phyloP scores from a whole-genome alignment of 139 green algal species.

The Ulvella scutata region DNA sequence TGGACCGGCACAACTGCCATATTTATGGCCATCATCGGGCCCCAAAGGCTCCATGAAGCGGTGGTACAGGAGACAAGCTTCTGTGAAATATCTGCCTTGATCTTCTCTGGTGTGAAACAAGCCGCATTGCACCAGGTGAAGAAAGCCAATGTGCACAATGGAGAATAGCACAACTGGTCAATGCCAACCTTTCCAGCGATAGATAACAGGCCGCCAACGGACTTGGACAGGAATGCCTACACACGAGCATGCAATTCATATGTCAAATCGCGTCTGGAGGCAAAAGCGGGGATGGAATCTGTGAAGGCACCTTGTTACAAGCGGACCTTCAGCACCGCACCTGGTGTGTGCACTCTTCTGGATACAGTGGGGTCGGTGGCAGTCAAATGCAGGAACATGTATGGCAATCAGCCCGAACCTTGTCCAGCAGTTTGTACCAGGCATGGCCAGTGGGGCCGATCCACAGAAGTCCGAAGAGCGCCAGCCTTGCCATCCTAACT shows the following conservation, averaged over 20 bases:
- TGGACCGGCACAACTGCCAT: not conserved
- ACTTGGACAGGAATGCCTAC: not conserved
- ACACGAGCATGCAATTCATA: not conserved
- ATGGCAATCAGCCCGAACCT: no score
- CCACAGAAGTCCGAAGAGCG: not conserved
- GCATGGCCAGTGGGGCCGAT: not conserved
- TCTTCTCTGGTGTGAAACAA: not conserved
- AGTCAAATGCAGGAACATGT: no score
- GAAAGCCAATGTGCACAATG: not conserved
- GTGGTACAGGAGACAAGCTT: not conserved
- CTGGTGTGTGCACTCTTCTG: no score
- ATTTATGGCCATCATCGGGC: not conserved
- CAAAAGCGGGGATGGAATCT: no score
- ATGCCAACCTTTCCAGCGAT: not conserved
- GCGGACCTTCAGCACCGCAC: no score
- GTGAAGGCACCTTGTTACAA: no score
- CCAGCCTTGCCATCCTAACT: not conserved
- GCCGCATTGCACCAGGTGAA: not conserved
- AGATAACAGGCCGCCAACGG: not conserved
- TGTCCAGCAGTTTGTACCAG: not conserved
- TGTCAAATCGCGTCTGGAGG: no score
- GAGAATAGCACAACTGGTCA: not conserved
- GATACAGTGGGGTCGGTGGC: no score
- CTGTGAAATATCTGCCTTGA: not conserved
- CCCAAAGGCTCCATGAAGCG: not conserved